Conservation (phyloP, 441 rosid species). For the Euphorbia corollata region DNA sequence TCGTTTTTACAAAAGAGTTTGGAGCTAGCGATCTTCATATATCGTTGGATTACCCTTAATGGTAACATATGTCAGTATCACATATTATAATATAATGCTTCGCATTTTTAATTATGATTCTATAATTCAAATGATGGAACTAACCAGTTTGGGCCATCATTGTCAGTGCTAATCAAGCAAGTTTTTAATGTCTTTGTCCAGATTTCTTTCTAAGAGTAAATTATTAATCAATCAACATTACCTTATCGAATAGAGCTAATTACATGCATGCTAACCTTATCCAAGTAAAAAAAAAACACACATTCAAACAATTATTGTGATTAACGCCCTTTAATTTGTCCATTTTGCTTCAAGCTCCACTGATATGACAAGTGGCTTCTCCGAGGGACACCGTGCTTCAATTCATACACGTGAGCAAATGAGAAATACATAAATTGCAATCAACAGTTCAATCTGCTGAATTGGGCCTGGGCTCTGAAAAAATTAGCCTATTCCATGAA, state of each 20-base stretch:
- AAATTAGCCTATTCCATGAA: no score
- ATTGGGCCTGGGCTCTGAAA: no score
- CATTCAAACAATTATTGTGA: conserved; percentile 20
- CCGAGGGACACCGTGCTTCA: neutral
- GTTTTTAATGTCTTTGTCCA: conserved; percentile 24
- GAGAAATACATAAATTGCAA: no score
- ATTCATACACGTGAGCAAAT: no score
- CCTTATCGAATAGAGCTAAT: conserved; percentile 26
- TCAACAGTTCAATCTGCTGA: no score
- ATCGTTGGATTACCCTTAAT: conserved; percentile 16
- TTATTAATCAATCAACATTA: conserved; percentile 35
- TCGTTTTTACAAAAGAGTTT: conserved; percentile 5
- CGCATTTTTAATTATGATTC: conserved; percentile 25
- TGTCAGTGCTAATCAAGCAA: conserved; percentile 35
- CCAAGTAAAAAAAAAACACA: conserved; percentile 13
- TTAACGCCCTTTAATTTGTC: conserved; percentile 6
- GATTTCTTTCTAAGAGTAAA: conserved; percentile 18
- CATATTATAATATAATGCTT: no score
- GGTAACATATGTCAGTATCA: no score
- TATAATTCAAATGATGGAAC: conserved; percentile 24
- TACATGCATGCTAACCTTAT: conserved; percentile 10
- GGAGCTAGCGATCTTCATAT: conserved; percentile 3
- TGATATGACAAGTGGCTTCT: neutral
- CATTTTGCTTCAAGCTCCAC: neutral
- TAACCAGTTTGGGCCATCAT: conserved; percentile 29